Conservation (phyloP, 2,329 filamentous ascomycete genomes). For the Harringtonia aguacate region DNA sequence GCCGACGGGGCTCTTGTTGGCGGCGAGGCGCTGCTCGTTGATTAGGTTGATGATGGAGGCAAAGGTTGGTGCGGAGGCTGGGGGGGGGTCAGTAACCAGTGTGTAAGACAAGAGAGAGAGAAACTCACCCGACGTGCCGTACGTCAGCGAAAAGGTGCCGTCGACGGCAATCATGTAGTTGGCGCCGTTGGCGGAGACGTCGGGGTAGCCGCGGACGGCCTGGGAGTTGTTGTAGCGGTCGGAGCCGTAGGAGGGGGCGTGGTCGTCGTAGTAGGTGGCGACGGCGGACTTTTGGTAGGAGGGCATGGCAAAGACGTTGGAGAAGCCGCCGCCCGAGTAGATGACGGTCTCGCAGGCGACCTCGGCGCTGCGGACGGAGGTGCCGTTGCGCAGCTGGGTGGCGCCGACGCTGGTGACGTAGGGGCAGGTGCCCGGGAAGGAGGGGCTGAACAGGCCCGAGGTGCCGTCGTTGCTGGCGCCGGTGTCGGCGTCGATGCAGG, state of each 20-base stretch:
- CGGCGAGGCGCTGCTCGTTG: constrained; percentile 48
- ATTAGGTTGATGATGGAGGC: constrained; percentile 49
- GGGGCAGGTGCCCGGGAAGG: constrained; percentile 34
- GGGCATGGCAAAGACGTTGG: constrained; percentile 31
- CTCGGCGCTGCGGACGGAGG: constrained; percentile 26
- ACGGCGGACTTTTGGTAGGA: constrained; percentile 25
- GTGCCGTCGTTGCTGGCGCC: constrained; percentile 18
- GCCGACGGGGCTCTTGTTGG: constrained; percentile 28
- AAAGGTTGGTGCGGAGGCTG: constrained; percentile 39
- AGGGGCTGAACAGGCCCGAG: constrained; percentile 33
- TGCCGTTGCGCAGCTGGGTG: constrained; percentile 31
- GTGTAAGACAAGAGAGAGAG: background rate
- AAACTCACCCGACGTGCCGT: constrained; percentile 32
- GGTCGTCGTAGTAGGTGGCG: constrained; percentile 16
- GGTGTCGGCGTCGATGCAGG: constrained; percentile 23
- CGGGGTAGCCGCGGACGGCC: constrained; percentile 16
- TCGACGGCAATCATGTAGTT: constrained; percentile 30
- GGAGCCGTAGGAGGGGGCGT: constrained; percentile 28
- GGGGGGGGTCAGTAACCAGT: background rate
- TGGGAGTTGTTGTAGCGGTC: constrained; percentile 30
- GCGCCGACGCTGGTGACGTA: constrained; percentile 42
- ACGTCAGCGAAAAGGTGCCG: constrained; percentile 29
- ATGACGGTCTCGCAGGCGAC: constrained; percentile 34
- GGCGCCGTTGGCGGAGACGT: constrained; percentile 16
- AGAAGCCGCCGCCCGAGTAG: constrained; percentile 34